A percentile compares a stretch with the other conserved stretches of the same genome.
Evolutionary conservation across 306 rosid genomes (phyloP).

Genomic region (Carpinus viminea): DNA sequence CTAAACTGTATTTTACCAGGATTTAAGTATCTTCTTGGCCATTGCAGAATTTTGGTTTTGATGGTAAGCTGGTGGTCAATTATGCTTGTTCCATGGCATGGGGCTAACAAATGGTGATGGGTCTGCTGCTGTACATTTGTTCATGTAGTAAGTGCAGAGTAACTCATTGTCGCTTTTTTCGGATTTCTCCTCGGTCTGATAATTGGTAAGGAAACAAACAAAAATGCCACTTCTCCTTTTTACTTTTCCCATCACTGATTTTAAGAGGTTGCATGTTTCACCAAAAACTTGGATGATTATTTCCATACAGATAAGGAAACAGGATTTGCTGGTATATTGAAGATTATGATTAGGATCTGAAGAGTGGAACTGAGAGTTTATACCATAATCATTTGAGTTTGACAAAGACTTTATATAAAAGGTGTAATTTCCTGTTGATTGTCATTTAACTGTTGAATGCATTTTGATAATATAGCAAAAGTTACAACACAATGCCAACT

Average conservation of each 20-base stretch:
- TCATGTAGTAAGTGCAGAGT: slow-evolving; percentile 27
- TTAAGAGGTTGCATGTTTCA: slow-evolving; percentile 10
- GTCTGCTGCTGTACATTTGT: slow-evolving; percentile 25
- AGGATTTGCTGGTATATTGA: slow-evolving; percentile 4
- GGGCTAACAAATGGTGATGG: slow-evolving; percentile 53
- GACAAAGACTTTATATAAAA: background rate
- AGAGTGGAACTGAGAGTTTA: slow-evolving; percentile 3
- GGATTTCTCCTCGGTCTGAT: background rate
- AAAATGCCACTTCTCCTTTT: background rate
- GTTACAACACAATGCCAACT: background rate
- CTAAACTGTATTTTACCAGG: background rate
- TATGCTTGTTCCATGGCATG: slow-evolving; percentile 97
- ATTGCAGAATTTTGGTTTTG: slow-evolving; percentile 90
- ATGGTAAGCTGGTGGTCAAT: slow-evolving; percentile 86
- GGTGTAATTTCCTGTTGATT: background rate
- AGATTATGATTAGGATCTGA: slow-evolving; percentile 16
- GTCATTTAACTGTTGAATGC: background rate
- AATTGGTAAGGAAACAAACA: background rate
- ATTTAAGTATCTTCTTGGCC: slow-evolving; percentile 10
- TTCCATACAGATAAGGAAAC: slow-evolving; percentile 15
- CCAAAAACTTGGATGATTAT: slow-evolving; percentile 15
- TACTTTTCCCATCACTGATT: background rate
- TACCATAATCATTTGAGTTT: background rate
- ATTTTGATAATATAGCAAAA: background rate
- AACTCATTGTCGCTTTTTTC: background rate